Evolutionary conservation across 2,329 filamentous ascomycete genomes (phyloP).

Genomic region (Colletotrichum theobromicola): DNA sequence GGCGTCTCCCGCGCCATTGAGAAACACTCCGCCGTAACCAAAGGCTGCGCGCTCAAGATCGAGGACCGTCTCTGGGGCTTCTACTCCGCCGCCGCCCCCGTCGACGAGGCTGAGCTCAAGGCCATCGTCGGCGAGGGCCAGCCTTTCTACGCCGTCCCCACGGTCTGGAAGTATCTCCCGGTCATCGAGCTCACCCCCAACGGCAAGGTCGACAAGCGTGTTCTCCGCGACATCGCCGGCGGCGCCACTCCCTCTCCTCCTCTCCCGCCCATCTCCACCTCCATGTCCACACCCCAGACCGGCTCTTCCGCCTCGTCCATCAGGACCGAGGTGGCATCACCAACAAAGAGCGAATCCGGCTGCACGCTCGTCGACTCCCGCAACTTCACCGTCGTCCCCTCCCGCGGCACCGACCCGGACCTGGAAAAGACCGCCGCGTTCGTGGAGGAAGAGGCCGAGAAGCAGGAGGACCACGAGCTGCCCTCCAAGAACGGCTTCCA

Average conservation of each 20-base stretch:
- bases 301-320: conserved; percentile 3
- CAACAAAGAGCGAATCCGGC: conserved; percentile 9
- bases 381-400: background rate
- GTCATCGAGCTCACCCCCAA: conserved; percentile 57
- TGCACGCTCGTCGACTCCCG: conserved; percentile 9
- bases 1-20: conserved; percentile 58
- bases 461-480: conserved; percentile 31
- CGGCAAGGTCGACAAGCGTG: conserved; percentile 61
- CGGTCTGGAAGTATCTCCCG: conserved; percentile 45
- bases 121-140: conserved; percentile 46
- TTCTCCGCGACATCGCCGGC: conserved; percentile 40
- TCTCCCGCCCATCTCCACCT: background rate
- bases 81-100: conserved; percentile 38
- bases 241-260: background rate
- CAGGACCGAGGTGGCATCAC: background rate
- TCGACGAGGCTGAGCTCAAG: conserved; percentile 42
- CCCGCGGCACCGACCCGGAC: conserved; percentile 1
- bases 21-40: conserved; percentile 48
- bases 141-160: conserved; percentile 62
- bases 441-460: background rate
- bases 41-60: conserved; percentile 53
- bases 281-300: background rate
- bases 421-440: conserved; percentile 18
- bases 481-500: conserved; percentile 47
- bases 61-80: conserved; percentile 56